Evolutionary conservation across 2,329 filamentous ascomycete species (phyloP).

Genomic region (Endothia cerciana): DNA sequence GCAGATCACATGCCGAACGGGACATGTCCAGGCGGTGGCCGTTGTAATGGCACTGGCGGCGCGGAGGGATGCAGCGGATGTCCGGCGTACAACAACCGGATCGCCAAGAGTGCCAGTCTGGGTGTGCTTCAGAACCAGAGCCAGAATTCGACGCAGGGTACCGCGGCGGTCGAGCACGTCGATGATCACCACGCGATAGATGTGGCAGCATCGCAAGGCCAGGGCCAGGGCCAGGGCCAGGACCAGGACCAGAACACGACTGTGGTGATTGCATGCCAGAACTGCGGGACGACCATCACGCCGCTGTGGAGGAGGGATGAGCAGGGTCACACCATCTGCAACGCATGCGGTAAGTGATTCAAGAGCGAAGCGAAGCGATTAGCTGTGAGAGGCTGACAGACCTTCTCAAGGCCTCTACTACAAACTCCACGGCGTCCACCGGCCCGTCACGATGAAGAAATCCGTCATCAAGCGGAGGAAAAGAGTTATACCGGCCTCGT

Average conservation of each 20-base stretch:
- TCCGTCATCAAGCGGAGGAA: slow-evolving; percentile 95
- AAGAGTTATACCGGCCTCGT: slow-evolving; percentile 82
- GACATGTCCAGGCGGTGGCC: slow-evolving; percentile 93
- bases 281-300: slow-evolving; percentile 95
- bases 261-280: slow-evolving; percentile 90
- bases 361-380: background rate
- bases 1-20: slow-evolving; percentile 76
- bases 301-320: slow-evolving; percentile 95
- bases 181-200: slow-evolving; percentile 52
- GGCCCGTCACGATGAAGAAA: slow-evolving; percentile 98
- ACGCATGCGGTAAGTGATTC: slow-evolving; percentile 81
- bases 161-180: slow-evolving; percentile 32
- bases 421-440: slow-evolving; percentile 91
- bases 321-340: slow-evolving; percentile 95
- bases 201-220: slow-evolving; percentile 50
- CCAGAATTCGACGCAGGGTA: slow-evolving; percentile 38
- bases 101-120: slow-evolving; percentile 83
- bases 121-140: slow-evolving; percentile 54
- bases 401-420: slow-evolving; percentile 79
- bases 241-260: slow-evolving; percentile 51
- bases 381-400: slow-evolving; percentile 32
- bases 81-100: slow-evolving; percentile 94
- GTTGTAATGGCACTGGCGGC: slow-evolving; percentile 94
- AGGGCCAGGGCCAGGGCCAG: slow-evolving; percentile 33
- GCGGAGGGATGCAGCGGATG: slow-evolving; percentile 95